Conservation (phyloP, 345 rosid species). For the Trapa bicornis region DNA sequence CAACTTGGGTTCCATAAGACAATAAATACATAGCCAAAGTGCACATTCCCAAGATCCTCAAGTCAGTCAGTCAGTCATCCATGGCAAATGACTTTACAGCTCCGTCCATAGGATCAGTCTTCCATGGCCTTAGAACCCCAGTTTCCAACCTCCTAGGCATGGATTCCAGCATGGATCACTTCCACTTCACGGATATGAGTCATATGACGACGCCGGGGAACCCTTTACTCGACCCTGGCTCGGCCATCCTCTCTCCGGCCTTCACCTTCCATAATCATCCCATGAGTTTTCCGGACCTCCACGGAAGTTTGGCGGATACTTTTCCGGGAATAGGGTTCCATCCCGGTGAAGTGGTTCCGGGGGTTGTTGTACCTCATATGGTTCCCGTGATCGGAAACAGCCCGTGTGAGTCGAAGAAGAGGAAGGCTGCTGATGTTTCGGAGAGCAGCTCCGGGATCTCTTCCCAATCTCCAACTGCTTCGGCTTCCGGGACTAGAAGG, state of each 20-base stretch:
- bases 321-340: constrained; percentile 6
- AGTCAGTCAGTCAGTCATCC: background rate
- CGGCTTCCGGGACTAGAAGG: constrained; percentile 5
- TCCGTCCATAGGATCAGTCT: background rate
- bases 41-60: constrained; percentile 3
- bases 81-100: constrained; percentile 6
- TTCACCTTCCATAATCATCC: constrained; percentile 3
- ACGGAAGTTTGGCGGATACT: constrained; percentile 4
- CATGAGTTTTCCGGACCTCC: constrained; percentile 1
- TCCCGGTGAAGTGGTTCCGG: constrained; percentile 1
- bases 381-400: background rate
- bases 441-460: constrained; percentile 12
- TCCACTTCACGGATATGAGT: constrained; percentile 1
- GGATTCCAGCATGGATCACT: constrained; percentile 4
- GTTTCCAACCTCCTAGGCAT: constrained; percentile 3
- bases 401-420: constrained; percentile 7
- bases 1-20: background rate
- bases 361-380: background rate
- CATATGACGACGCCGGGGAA: background rate
- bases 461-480: constrained; percentile 4
- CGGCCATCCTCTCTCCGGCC: background rate
- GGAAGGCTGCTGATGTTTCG: constrained; percentile 9
- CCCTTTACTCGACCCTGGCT: background rate
- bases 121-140: constrained; percentile 8
- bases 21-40: background rate